Base-by-base conservation (phyloP, 1,139 yeast genomes). In the Protomyces pachydermus region DNA sequence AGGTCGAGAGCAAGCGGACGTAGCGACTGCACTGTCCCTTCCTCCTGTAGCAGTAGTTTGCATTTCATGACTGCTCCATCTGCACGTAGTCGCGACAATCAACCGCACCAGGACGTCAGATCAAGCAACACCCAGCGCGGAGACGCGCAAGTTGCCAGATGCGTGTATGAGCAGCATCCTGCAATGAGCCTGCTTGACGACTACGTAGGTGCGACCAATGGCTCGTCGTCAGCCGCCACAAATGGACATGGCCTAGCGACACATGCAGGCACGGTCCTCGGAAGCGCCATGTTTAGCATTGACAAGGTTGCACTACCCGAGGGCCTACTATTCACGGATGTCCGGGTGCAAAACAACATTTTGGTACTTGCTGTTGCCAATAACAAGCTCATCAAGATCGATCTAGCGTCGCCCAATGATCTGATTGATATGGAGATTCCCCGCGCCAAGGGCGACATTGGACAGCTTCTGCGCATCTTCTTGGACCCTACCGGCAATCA, bases 401-500 rank as follows among this genome's bases (percentile, higher is more conserved):
- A 60, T 37, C 50, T 60, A n/a, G 54, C 50, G 6, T 52, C 42
- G 18, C 64, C 64, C 8, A 34, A 56, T 16, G 58, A 54, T 16
- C 50, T 60, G 25, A 53, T 32, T 28, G 64, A 68, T 25, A 61
- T 68, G 34, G 68, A 66, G 52, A 48, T 68, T 38, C 70, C 70
- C 12, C 66, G 61, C 50, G 25, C 64, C 56, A 68, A 54, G 61
- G 66, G 28, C 66, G 67, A 9, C 73, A 71, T 35, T 69, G 70
- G 10, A 70, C 72, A 54, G 76, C 83, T 45, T 73, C 73, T 23
- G 69, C 72, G 45, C 73, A 58, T 83, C 3, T 82, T 74, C 69
- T 72, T 80, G 52, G 86, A 83, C 70, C 80, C 81, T 0, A 72
- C 79, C 0, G 86, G 86, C 1, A 72, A 76, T 9, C 84, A 82